phyloP scores from a whole-genome alignment of 352 stramenopile genomes.

The Globisporangium apiculatum region DNA sequence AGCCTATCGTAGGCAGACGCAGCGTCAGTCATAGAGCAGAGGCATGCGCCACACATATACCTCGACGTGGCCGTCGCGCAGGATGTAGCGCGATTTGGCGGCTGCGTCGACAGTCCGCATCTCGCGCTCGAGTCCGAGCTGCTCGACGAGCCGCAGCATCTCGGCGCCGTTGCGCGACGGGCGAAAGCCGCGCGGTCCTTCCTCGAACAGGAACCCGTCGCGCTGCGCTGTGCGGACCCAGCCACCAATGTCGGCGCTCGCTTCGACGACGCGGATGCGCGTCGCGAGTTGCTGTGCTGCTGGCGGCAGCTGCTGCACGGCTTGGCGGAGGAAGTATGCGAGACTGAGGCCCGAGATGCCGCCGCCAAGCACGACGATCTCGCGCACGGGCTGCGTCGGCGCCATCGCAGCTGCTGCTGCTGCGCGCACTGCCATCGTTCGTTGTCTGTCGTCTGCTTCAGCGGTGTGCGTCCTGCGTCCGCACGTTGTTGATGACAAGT shows the following conservation, averaged over 20 bases:
- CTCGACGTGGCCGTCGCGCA: conserved; percentile 65
- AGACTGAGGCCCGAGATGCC: conserved; percentile 76
- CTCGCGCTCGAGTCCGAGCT: conserved; percentile 55
- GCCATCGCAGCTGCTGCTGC: neutral
- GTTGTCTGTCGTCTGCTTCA: too few relatives aligned
- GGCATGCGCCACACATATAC: conserved; percentile 9
- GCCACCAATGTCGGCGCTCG: conserved; percentile 35
- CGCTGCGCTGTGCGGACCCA: conserved; percentile 61
- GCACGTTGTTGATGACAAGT: too few relatives aligned
- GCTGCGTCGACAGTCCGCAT: conserved; percentile 57
- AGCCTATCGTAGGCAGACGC: too few relatives aligned
- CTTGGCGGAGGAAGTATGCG: conserved; percentile 67
- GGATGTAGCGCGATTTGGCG: conserved; percentile 67
- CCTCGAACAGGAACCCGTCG: conserved; percentile 75
- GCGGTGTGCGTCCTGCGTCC: too few relatives aligned
- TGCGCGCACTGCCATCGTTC: neutral
- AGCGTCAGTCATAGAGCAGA: neutral
- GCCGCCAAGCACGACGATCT: conserved; percentile 70
- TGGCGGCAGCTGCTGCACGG: conserved; percentile 17
- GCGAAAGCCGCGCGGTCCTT: conserved; percentile 76
- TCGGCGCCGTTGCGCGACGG: conserved; percentile 79
- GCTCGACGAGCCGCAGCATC: conserved; percentile 78
- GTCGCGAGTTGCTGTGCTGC: conserved; percentile 11
- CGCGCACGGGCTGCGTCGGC: neutral
- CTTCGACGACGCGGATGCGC: conserved; percentile 70